phyloP scores from a whole-genome alignment of 345 rosid genomes.

The Geranium rotundifolium region DNA sequence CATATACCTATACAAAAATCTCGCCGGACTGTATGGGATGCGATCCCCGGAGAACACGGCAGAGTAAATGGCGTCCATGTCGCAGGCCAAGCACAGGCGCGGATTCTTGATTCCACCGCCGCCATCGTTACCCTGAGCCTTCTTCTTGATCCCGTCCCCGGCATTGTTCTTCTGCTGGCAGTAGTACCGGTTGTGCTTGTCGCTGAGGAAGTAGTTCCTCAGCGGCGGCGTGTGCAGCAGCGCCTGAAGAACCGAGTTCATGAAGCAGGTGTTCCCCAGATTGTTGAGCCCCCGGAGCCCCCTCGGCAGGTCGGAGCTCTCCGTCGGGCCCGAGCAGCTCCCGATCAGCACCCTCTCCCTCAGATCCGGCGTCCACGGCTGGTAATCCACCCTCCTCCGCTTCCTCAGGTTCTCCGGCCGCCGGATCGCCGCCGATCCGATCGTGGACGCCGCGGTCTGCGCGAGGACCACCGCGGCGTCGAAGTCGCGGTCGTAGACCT shows the following conservation, averaged over 20 bases:
- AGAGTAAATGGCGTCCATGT: constrained; percentile 40
- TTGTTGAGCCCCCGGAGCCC: constrained; percentile 52
- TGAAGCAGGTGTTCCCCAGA: constrained; percentile 51
- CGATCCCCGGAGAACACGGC: constrained; percentile 47
- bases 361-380: constrained; percentile 35
- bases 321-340: constrained; percentile 16
- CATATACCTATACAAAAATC: constrained; percentile 37
- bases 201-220: constrained; percentile 45
- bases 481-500: constrained; percentile 46
- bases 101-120: constrained; percentile 4
- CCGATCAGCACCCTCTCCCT: constrained; percentile 21
- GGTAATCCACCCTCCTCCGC: constrained; percentile 39
- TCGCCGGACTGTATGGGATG: constrained; percentile 53
- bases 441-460: constrained; percentile 14
- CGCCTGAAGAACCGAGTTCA: constrained; percentile 63
- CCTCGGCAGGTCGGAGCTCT: constrained; percentile 17
- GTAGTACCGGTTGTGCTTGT: constrained; percentile 34
- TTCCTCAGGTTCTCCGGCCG: constrained; percentile 35
- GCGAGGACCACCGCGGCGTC: constrained; percentile 47
- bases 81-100: constrained; percentile 42
- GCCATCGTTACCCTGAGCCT: neutral
- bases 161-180: constrained; percentile 27
- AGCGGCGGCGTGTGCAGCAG: constrained; percentile 50
- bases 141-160: neutral
- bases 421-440: constrained; percentile 5